A percentile compares a stretch with the other conserved stretches of the same genome.
phyloP scores from a whole-genome alignment of 2,329 filamentous ascomycete genomes.

The Epichloe sibirici region DNA sequence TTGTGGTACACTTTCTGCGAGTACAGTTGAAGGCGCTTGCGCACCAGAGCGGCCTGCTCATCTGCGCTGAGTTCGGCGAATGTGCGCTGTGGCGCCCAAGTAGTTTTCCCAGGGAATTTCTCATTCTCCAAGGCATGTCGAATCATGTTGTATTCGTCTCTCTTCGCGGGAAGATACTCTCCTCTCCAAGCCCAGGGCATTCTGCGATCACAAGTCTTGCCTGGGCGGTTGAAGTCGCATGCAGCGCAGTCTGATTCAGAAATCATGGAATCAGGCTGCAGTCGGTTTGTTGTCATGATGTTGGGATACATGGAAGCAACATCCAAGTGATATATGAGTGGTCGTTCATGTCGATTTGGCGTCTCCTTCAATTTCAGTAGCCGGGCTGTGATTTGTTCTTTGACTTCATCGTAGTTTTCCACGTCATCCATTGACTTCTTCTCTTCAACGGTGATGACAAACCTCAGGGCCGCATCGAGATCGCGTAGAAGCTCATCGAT shows the following conservation, averaged over 20 bases:
- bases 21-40: constrained; percentile 82
- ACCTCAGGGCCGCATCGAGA: constrained; percentile 77
- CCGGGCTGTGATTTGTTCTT: constrained; percentile 62
- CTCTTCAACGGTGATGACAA: constrained; percentile 75
- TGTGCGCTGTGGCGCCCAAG: constrained; percentile 55
- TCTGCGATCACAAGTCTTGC: constrained; percentile 90
- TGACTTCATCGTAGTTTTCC: constrained; percentile 74
- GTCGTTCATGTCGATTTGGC: constrained; percentile 72
- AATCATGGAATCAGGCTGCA: constrained; percentile 99
- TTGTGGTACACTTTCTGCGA: constrained; percentile 99
- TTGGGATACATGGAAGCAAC: constrained; percentile 99
- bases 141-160: constrained; percentile 99
- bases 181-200: constrained; percentile 98
- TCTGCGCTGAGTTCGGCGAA: constrained; percentile 74
- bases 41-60: constrained; percentile 68
- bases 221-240: constrained; percentile 95
- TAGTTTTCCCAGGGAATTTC: constrained; percentile 68
- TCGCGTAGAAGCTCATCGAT: constrained; percentile 82
- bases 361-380: constrained; percentile 64
- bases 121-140: constrained; percentile 84
- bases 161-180: constrained; percentile 89
- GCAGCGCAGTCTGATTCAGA: constrained; percentile 90
- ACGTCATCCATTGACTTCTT: constrained; percentile 72
- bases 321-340: constrained; percentile 94
- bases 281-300: constrained; percentile 97